Percentiles rank a stretch among this genome's conserved stretches.
Evolutionary conservation across 352 stramenopile genomes (phyloP).

Genomic region (Elongisporangium anandrum): DNA sequence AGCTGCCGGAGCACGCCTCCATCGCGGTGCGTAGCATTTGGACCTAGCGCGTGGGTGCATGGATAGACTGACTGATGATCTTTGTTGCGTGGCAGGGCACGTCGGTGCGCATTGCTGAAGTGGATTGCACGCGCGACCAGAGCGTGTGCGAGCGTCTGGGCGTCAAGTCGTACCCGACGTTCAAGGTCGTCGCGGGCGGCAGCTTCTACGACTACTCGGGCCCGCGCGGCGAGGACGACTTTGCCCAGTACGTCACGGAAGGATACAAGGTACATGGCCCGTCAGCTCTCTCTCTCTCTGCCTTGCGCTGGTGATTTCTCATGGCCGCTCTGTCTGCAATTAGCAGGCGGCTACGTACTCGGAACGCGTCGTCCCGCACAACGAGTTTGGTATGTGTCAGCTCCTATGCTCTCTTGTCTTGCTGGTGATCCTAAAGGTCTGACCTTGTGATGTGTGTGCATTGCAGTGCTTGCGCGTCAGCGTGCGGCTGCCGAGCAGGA

Average conservation of each 20-base stretch:
- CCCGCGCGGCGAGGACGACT: conserved; percentile 44
- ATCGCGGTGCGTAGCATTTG: conserved; percentile 26
- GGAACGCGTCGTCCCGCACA: conserved; percentile 48
- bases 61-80: too few relatives aligned
- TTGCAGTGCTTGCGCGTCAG: conserved; percentile 27
- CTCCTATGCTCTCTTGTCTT: not conserved
- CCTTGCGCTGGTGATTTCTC: not conserved
- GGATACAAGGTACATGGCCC: conserved; percentile 59
- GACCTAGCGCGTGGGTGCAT: too few relatives aligned
- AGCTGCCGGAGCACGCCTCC: conserved; percentile 33
- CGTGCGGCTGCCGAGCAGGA: conserved; percentile 35
- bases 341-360: conserved; percentile 29
- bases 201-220: conserved; percentile 73
- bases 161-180: conserved; percentile 76
- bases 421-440: not conserved
- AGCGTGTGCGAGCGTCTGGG: conserved; percentile 77
- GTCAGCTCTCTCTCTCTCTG: not conserved
- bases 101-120: conserved; percentile 52
- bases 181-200: conserved; percentile 64
- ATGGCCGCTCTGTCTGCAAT: not conserved
- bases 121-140: conserved; percentile 75
- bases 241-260: conserved; percentile 44
- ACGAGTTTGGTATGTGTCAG: conserved; percentile 43
- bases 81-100: conserved; percentile 13
- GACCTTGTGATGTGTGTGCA: not conserved